Conservation (phyloP, 306 rosid species). For the Cicer yamashitae region DNA sequence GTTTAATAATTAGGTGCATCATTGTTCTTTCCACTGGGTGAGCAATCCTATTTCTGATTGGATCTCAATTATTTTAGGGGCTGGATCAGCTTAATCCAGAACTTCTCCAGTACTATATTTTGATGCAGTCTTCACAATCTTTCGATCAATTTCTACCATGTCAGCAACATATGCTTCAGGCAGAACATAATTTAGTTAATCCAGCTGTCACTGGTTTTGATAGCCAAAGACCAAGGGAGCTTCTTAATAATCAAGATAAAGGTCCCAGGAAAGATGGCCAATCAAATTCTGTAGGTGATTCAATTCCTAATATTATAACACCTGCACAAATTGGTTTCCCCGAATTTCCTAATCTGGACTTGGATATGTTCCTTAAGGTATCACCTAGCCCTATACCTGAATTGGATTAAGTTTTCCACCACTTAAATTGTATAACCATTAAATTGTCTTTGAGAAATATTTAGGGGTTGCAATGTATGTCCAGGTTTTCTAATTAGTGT, state of each 20-base stretch:
- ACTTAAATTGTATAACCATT: slow-evolving; percentile 24
- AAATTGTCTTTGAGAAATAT: slow-evolving; percentile 23
- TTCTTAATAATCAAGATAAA: slow-evolving; percentile 53
- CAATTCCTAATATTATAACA: slow-evolving; percentile 50
- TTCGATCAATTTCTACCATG: slow-evolving; percentile 55
- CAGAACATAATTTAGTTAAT: slow-evolving; percentile 56
- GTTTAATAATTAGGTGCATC: slow-evolving; percentile 10
- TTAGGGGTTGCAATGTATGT: slow-evolving; percentile 21
- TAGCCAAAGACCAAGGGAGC: slow-evolving; percentile 47
- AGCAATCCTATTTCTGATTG: slow-evolving; percentile 34
- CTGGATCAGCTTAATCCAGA: slow-evolving; percentile 60
- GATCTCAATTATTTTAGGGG: slow-evolving; percentile 57
- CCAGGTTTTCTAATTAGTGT: slow-evolving; percentile 41
- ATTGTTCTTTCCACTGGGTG: slow-evolving; percentile 34
- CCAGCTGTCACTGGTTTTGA: slow-evolving; percentile 58
- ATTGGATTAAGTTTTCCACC: slow-evolving; percentile 18
- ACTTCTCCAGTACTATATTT: slow-evolving; percentile 53
- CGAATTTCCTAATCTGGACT: slow-evolving; percentile 53
- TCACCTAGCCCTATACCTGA: slow-evolving; percentile 37
- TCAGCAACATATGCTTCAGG: slow-evolving; percentile 66
- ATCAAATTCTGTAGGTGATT: slow-evolving; percentile 48
- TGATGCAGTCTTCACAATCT: slow-evolving; percentile 63
- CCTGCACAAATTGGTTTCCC: slow-evolving; percentile 59
- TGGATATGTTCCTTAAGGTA: slow-evolving; percentile 62
- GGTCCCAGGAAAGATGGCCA: slow-evolving; percentile 58